Percentiles rank a stretch among this genome's conserved stretches.
Evolutionary conservation across 164 flowering plant species (phyloP).

Genomic region (Stephania yunnanensis): DNA sequence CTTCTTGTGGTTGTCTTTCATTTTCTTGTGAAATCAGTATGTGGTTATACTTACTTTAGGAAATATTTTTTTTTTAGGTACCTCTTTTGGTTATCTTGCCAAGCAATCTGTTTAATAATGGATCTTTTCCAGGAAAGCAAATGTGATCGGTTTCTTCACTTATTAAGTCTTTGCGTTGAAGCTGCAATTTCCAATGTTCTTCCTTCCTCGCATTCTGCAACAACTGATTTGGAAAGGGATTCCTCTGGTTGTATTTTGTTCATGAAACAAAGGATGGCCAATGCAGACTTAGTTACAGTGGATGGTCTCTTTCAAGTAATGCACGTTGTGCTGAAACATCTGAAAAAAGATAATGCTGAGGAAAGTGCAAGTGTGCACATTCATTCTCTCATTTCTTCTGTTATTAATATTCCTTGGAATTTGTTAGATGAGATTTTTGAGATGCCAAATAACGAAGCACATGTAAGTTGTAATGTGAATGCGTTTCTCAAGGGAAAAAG

Average conservation of each 20-base stretch:
- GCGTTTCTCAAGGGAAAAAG: slow-evolving; percentile 8
- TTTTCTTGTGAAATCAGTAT: slow-evolving; percentile 43
- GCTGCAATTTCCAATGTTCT: slow-evolving; percentile 29
- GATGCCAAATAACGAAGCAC: slow-evolving; percentile 12
- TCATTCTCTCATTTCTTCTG: slow-evolving; percentile 25
- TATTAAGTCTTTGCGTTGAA: slow-evolving; percentile 38
- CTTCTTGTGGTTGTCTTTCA: slow-evolving; percentile 44
- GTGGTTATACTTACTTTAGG: slow-evolving; percentile 14
- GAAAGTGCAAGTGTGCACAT: slow-evolving; percentile 30
- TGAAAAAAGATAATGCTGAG: slow-evolving; percentile 38
- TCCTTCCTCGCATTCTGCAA: slow-evolving; percentile 15
- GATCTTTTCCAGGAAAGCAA: slow-evolving; percentile 43
- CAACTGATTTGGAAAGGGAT: slow-evolving; percentile 14
- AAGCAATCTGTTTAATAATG: not conserved
- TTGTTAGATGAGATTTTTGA: slow-evolving; percentile 20
- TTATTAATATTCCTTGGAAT: slow-evolving; percentile 47
- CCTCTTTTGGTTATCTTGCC: not conserved
- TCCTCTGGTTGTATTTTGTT: slow-evolving; percentile 11
- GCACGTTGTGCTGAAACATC: slow-evolving; percentile 46
- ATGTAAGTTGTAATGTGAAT: slow-evolving; percentile 10
- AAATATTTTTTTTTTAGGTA: not conserved
- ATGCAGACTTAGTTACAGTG: slow-evolving; percentile 37
- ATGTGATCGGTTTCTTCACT: slow-evolving; percentile 38
- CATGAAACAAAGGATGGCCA: slow-evolving; percentile 25
- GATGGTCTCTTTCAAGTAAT: slow-evolving; percentile 45